Evolutionary conservation across 2,329 filamentous ascomycete species (phyloP).

Genomic region (Fusarium nodosum): DNA sequence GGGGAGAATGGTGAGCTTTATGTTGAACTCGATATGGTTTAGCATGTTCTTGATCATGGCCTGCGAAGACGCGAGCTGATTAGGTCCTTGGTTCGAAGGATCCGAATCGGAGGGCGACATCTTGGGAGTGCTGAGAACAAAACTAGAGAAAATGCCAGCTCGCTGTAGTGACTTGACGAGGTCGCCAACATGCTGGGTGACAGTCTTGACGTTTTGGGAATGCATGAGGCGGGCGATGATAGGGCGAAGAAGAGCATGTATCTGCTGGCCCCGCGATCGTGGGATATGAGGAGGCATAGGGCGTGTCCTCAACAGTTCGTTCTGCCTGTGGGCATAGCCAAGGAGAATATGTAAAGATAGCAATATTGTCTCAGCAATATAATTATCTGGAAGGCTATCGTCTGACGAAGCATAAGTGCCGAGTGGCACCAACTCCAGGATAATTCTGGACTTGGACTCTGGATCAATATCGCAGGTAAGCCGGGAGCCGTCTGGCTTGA

Average conservation of each 20-base stretch:
- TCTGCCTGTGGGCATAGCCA: constrained; percentile 82
- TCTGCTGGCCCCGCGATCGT: constrained; percentile 56
- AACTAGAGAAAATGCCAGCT: constrained; percentile 61
- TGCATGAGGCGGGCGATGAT: constrained; percentile 65
- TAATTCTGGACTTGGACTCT: constrained; percentile 64
- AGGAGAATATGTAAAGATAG: constrained; percentile 82
- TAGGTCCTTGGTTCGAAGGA: constrained; percentile 49
- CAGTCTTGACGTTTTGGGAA: constrained; percentile 57
- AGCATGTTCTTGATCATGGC: constrained; percentile 61
- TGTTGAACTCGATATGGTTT: constrained; percentile 57
- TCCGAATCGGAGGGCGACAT: constrained; percentile 49
- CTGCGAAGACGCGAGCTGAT: constrained; percentile 59
- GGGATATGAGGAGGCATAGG: constrained; percentile 60
- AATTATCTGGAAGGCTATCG: constrained; percentile 57
- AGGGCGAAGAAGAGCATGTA: constrained; percentile 65
- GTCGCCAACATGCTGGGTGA: constrained; percentile 59
- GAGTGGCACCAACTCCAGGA: constrained; percentile 77
- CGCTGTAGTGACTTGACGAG: constrained; percentile 61
- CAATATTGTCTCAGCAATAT: constrained; percentile 74
- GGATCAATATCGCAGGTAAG: constrained; percentile 69
- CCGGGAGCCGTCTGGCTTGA: constrained; percentile 71
- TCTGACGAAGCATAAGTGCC: constrained; percentile 56
- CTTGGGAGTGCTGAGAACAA: constrained; percentile 59
- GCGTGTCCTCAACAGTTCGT: constrained; percentile 76
- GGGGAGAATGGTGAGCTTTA: constrained; percentile 63